phyloP scores from a whole-genome alignment of 345 rosid genomes.

The Salix brachista region DNA sequence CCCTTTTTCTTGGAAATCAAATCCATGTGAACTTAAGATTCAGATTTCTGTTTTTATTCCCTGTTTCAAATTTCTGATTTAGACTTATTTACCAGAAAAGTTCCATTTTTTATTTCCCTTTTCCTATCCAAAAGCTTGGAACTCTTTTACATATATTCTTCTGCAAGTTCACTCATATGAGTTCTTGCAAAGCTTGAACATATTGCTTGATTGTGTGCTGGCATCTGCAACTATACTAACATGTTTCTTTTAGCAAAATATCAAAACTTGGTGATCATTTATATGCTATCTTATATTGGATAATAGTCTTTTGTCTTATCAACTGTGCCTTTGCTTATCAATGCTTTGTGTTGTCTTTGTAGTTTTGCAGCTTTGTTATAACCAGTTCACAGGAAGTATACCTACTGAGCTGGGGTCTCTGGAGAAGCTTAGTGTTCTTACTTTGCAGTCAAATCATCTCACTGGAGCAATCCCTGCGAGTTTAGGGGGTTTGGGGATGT shows the following conservation, averaged over 20 bases:
- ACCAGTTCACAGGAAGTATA: slow-evolving; percentile 69
- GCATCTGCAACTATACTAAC: background rate
- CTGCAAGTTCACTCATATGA: background rate
- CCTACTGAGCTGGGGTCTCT: slow-evolving; percentile 77
- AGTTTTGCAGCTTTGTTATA: slow-evolving; percentile 92
- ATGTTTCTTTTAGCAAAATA: background rate
- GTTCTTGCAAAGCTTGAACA: background rate
- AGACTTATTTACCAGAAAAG: background rate
- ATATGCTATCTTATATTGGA: background rate
- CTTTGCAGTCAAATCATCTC: slow-evolving; percentile 71
- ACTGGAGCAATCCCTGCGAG: slow-evolving; percentile 96
- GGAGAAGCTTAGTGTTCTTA: slow-evolving; percentile 64
- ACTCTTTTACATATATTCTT: background rate
- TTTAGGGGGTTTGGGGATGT: slow-evolving; percentile 58
- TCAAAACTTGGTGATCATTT: background rate
- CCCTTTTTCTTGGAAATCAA: background rate
- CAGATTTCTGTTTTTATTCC: background rate
- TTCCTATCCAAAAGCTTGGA: background rate
- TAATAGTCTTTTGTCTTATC: background rate
- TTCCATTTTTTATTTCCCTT: background rate
- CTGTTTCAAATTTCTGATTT: background rate
- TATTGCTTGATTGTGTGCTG: background rate
- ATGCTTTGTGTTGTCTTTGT: slow-evolving; percentile 6
- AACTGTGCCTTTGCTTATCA: slow-evolving; percentile 2
- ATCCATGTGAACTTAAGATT: background rate